Percentiles rank a stretch among this genome's conserved stretches.
Conservation (phyloP, 768 basidiomycete genomes). For the Mycena rebaudengoi region DNA sequence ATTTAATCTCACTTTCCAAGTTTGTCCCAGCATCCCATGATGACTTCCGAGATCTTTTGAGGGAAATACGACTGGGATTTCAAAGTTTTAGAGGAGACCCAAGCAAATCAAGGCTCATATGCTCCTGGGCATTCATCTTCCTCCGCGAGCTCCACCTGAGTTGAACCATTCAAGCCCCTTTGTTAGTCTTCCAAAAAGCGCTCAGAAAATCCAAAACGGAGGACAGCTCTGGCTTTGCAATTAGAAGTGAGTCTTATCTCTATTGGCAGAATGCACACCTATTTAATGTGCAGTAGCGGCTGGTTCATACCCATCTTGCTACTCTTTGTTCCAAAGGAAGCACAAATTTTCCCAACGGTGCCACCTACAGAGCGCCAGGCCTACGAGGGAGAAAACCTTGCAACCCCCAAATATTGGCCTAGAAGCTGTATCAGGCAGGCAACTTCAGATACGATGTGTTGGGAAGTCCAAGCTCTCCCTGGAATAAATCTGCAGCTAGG, state of each 20-base stretch:
- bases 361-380: not conserved
- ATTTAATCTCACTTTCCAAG: no score
- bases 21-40: not conserved
- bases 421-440: not conserved
- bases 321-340: not conserved
- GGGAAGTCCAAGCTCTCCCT: not conserved
- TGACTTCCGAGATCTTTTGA: not conserved
- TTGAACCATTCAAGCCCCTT: no score
- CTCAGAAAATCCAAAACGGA: not conserved
- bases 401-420: not conserved
- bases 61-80: not conserved
- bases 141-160: no score
- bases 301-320: not conserved
- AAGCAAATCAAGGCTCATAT: no score
- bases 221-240: not conserved
- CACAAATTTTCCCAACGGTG: not conserved
- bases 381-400: no score
- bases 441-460: slow-evolving; percentile 12
- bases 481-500: slow-evolving; percentile 17
- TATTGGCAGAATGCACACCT: no score
- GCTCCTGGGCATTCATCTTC: no score
- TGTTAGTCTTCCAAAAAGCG: no score
- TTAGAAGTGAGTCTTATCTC: not conserved
- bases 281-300: no score
- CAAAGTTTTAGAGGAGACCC: no score